These are phyloP conservation scores for Stachybotrys chlorohalonatus DNA, from an alignment of 2,329 filamentous ascomycete species.

Conservation along the genomic window DNA sequence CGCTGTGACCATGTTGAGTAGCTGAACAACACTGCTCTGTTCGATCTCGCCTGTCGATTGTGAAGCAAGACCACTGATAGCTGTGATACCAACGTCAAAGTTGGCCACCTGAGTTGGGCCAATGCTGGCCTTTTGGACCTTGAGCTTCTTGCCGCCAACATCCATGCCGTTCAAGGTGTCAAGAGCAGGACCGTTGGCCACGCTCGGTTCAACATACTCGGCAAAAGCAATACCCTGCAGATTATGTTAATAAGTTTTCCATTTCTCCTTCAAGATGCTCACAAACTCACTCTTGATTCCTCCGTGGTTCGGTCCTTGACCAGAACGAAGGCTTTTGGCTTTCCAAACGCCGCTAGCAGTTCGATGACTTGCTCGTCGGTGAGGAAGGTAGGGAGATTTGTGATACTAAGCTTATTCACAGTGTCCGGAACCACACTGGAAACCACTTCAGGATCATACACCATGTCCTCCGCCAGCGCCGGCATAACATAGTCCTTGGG, in stretches of 20 bases:
- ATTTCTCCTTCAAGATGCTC: neutral
- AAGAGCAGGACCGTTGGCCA: conserved; percentile 72
- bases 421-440: conserved; percentile 81
- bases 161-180: conserved; percentile 91
- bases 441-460: conserved; percentile 67
- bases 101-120: conserved; percentile 88
- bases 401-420: conserved; percentile 88
- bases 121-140: conserved; percentile 81
- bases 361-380: conserved; percentile 88
- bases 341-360: conserved; percentile 81
- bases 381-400: conserved; percentile 81
- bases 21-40: conserved; percentile 74
- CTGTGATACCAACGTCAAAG: conserved; percentile 91
- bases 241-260: conserved; percentile 9
- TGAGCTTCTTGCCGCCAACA: conserved; percentile 76
- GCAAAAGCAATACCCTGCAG: conserved; percentile 86
- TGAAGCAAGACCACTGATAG: conserved; percentile 94
- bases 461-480: conserved; percentile 61
- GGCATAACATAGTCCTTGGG: conserved; percentile 98
- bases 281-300: conserved; percentile 65
- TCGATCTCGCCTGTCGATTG: conserved; percentile 74
- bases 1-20: conserved; percentile 97
- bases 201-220: conserved; percentile 71
- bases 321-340: conserved; percentile 83
- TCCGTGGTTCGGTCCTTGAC: conserved; percentile 81